Conservation (phyloP, 1,139 yeast genomes). For the Suhomyces kunorum region DNA sequence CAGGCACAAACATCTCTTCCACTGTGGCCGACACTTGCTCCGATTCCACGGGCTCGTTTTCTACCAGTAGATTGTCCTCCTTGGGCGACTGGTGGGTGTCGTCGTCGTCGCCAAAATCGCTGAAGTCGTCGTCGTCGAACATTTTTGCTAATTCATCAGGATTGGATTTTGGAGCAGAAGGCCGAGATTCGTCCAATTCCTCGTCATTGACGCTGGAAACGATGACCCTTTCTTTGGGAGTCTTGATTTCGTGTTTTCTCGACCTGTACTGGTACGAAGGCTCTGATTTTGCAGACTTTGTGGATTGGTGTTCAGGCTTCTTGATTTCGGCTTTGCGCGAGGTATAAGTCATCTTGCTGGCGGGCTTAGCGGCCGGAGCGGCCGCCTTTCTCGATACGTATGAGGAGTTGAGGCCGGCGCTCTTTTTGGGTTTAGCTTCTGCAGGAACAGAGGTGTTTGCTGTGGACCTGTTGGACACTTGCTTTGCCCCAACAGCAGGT, state of each 20-base stretch:
- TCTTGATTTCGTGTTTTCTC: slow-evolving; percentile 33
- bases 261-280: slow-evolving; percentile 39
- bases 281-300: slow-evolving; percentile 12
- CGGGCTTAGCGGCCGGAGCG: slow-evolving; percentile 15
- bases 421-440: slow-evolving; percentile 15
- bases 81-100: slow-evolving; percentile 4
- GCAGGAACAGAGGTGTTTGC: too few species aligned
- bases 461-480: slow-evolving; percentile 5
- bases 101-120: slow-evolving; percentile 20
- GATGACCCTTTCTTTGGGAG: slow-evolving; percentile 41
- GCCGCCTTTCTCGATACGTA: slow-evolving; percentile 32
- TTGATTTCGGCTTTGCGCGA: slow-evolving; percentile 26
- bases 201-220: slow-evolving; percentile 25
- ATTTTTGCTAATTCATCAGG: slow-evolving; percentile 20
- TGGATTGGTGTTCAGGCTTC: slow-evolving; percentile 5
- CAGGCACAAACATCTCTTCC: slow-evolving; percentile 14
- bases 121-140: slow-evolving; percentile 26
- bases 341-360: slow-evolving; percentile 21
- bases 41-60: slow-evolving; percentile 1
- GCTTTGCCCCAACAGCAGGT: slow-evolving; percentile 5
- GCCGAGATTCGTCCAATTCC: slow-evolving; percentile 6
- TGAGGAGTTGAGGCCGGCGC: slow-evolving; percentile 26
- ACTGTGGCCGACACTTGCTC: slow-evolving; percentile 10
- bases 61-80: not conserved
- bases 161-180: slow-evolving; percentile 11